Percentiles rank a stretch among this genome's conserved stretches.
These are phyloP conservation scores for Ceriops tagal DNA, from an alignment of 345 rosid genomes.

Conservation along the genomic window DNA sequence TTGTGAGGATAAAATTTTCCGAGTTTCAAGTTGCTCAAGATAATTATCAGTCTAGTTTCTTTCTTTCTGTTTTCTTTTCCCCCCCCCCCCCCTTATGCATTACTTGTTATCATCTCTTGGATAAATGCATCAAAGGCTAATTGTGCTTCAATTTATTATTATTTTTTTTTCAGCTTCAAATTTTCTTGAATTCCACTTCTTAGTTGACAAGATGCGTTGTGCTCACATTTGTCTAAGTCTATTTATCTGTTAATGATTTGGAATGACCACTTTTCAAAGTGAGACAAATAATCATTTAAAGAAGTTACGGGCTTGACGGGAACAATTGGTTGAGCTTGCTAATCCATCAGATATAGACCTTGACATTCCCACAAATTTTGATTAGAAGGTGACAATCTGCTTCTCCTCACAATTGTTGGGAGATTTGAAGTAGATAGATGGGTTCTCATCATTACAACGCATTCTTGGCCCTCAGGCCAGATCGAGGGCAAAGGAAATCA, in stretches of 20 bases:
- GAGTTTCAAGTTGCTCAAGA: too few species aligned
- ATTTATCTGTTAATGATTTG: neutral
- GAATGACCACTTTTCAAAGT: neutral
- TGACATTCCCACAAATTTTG: constrained; percentile 48
- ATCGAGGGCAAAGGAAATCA: constrained; percentile 11
- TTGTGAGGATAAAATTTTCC: too few species aligned
- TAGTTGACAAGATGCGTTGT: too few species aligned
- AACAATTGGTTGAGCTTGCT: constrained; percentile 50
- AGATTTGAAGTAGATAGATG: neutral
- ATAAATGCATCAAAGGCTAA: too few species aligned
- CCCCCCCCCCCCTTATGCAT: too few species aligned
- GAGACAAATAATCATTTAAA: constrained; percentile 16
- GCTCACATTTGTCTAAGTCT: neutral
- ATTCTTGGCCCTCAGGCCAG: neutral
- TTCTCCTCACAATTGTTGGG: constrained; percentile 4
- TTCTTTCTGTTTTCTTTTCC: too few species aligned
- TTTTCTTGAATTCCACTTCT: too few species aligned
- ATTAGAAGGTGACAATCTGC: constrained; percentile 35
- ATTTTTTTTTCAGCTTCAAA: too few species aligned
- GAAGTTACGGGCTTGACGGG: constrained; percentile 42
- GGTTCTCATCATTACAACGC: neutral
- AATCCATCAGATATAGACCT: constrained; percentile 59
- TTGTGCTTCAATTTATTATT: too few species aligned
- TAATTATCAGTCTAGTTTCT: too few species aligned
- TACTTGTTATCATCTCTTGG: too few species aligned